Conservation (phyloP, 2,329 filamentous ascomycete genomes). For the Aureobasidium sp. region DNA sequence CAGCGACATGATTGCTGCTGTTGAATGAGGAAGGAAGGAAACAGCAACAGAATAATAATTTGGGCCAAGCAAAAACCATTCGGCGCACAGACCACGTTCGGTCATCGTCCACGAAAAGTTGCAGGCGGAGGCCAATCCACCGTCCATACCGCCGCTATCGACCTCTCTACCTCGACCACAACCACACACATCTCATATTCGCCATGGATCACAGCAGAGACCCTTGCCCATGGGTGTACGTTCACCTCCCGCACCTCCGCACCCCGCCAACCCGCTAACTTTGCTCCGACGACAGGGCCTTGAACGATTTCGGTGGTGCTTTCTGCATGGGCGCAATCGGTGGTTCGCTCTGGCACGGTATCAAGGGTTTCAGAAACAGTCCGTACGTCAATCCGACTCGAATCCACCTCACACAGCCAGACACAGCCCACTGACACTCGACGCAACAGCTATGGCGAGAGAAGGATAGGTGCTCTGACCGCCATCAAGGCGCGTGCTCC, state of each 20-base stretch:
- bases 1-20: slow-evolving; percentile 17
- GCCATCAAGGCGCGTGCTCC: slow-evolving; percentile 96
- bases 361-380: slow-evolving; percentile 57
- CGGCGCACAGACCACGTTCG: background rate
- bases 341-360: slow-evolving; percentile 79
- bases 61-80: background rate
- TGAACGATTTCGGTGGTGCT: slow-evolving; percentile 96
- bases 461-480: slow-evolving; percentile 87
- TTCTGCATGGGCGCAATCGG: slow-evolving; percentile 55
- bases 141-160: background rate
- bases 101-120: background rate
- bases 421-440: background rate
- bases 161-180: background rate
- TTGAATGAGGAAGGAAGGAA: slow-evolving; percentile 11
- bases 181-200: background rate
- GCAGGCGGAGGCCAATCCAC: background rate
- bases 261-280: background rate
- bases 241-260: background rate
- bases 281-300: slow-evolving; percentile 37
- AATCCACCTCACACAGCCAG: background rate
- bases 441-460: slow-evolving; percentile 53
- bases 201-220: slow-evolving; percentile 87
- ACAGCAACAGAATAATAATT: slow-evolving; percentile 23
- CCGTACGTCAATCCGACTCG: slow-evolving; percentile 39
- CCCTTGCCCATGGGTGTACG: slow-evolving; percentile 69